Evolutionary conservation across 768 basidiomycete species (phyloP), one percentile per base, ranked within the genome.

Genomic region (Phaffia australis): DNA sequence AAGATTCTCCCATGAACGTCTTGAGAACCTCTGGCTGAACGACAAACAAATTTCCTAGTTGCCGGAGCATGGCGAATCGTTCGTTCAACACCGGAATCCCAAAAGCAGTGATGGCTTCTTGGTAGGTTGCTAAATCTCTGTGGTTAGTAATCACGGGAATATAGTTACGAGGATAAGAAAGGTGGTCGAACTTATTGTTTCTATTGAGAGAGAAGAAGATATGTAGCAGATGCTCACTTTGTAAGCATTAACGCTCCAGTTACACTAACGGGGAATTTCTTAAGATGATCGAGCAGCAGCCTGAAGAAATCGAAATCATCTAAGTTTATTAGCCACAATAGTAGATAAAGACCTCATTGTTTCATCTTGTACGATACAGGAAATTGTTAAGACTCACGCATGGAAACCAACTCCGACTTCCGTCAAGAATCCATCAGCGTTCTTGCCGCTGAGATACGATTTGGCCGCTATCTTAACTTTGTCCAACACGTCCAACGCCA

Each of bases 221-320:
- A 19, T 27, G 27, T 23, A 25, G 14, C 7, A n/a, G 7, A 32
- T 15, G 70, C 85, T 68, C 70, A 93, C 92, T 98, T 99, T 27
- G 95, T 94, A 50, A 99, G 85, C 89, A 98, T 94, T 60, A 99
- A 79, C 19, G 94, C 95, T 51, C 95, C 95, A 1, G 92, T 91
- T 0, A 93, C 92, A 71, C 87, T 95, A 62, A 99, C 92, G 2
- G 91, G 89, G 78, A 97, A 98, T 77, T 90, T 97, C 73, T 88
- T 87, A 64, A 95, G 80, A 74, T 99, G 95, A 50, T 98, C 95
- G 58, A 99, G 81, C 7, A 99, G 81, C 16, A 93, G 81, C 66
- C 94, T 95, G 68, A 9, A 48, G 35, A 14, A 58, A 32, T 1
- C 32, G 59, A 49, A 47, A 42, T 5, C 11, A 42, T 42, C 35